A percentile compares a stretch with the other conserved stretches of the same genome.
Conservation (phyloP, 495 filamentous ascomycete species). For the Viridothelium virens region DNA sequence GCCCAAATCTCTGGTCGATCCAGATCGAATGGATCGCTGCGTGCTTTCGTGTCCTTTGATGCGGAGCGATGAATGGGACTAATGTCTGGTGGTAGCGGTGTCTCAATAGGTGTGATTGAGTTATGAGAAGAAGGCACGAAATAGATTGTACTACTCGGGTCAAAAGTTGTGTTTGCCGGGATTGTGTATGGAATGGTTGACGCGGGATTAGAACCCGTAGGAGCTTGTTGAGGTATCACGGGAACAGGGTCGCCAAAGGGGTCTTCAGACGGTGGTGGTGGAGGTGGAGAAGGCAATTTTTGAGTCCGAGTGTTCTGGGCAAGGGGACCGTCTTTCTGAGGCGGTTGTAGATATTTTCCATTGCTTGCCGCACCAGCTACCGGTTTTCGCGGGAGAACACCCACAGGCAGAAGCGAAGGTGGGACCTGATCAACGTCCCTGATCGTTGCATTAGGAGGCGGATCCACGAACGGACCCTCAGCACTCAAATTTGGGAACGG, state of each 20-base stretch:
- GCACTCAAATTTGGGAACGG: not conserved
- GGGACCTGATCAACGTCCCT: not conserved
- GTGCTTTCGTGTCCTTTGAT: slow-evolving; percentile 8
- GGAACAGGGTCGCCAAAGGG: not conserved
- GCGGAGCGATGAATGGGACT: not conserved
- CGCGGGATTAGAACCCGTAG: not conserved
- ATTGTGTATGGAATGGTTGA: slow-evolving; percentile 3
- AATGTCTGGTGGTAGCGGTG: not conserved
- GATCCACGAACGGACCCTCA: slow-evolving; percentile 3
- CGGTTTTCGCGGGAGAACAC: not conserved
- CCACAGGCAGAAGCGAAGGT: not conserved
- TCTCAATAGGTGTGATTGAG: not conserved
- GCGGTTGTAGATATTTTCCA: not conserved
- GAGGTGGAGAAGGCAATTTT: not conserved
- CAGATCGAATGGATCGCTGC: slow-evolving; percentile 8
- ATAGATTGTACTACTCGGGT: slow-evolving; percentile 7
- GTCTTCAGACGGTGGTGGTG: not conserved
- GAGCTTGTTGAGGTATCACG: not conserved
- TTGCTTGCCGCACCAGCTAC: not conserved
- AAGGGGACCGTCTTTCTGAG: not conserved
- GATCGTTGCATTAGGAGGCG: not conserved
- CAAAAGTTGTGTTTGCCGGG: slow-evolving; percentile 6
- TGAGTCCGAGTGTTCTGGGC: not conserved
- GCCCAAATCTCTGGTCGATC: slow-evolving; percentile 8
- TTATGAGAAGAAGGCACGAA: slow-evolving; percentile 8